These are phyloP conservation scores for Solanum hybrid DNA, from an alignment of 305 asterid genomes.

Conservation along the genomic window DNA sequence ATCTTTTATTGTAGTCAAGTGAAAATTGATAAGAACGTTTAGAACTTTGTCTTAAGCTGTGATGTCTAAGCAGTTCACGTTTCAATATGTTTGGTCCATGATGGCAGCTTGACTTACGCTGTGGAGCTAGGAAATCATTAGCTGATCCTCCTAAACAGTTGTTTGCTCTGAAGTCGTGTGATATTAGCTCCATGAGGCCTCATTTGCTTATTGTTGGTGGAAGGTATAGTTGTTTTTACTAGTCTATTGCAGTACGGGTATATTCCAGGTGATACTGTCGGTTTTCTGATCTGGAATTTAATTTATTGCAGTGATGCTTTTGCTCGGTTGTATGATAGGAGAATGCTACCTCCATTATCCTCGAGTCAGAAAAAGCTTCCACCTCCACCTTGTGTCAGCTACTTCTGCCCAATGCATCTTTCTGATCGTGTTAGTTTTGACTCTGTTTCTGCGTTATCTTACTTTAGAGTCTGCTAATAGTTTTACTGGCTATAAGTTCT, in stretches of 20 bases:
- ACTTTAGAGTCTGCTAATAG: neutral
- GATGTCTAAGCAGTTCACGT: neutral
- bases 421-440: constrained; percentile 62
- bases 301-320: constrained; percentile 75
- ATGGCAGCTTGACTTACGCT: constrained; percentile 88
- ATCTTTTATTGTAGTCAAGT: neutral
- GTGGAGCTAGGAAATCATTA: constrained; percentile 80
- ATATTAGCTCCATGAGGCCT: constrained; percentile 83
- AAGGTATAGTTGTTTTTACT: constrained; percentile 38
- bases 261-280: neutral
- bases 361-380: constrained; percentile 73
- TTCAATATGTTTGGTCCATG: constrained; percentile 4
- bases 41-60: neutral
- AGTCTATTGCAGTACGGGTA: neutral
- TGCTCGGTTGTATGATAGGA: constrained; percentile 95
- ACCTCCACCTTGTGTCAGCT: constrained; percentile 89
- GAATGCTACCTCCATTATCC: constrained; percentile 95
- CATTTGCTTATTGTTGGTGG: constrained; percentile 99
- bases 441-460: neutral
- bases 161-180: constrained; percentile 86
- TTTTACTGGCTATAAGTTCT: neutral
- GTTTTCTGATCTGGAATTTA: constrained; percentile 10
- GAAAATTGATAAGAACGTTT: neutral
- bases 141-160: constrained; percentile 80
- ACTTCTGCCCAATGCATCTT: constrained; percentile 95